A percentile compares a stretch with the other conserved stretches of the same genome.
Evolutionary conservation across 768 basidiomycete genomes (phyloP).

Genomic region (Boletus sp.): DNA sequence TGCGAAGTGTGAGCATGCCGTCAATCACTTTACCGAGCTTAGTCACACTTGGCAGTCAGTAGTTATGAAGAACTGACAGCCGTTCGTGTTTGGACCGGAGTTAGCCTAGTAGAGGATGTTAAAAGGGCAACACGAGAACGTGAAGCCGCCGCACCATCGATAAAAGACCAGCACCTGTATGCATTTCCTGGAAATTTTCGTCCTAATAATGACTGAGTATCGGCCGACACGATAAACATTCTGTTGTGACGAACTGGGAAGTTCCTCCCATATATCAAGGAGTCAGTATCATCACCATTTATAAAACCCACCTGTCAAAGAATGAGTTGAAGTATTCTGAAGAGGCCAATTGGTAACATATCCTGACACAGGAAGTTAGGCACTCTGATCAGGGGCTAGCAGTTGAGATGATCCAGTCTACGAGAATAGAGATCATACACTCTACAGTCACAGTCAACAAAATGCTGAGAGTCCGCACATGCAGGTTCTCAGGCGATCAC

Average conservation of each 20-base stretch:
- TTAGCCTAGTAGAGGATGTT: slow-evolving; percentile 69
- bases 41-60: slow-evolving; percentile 93
- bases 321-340: neutral
- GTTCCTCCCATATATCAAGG: slow-evolving; percentile 92
- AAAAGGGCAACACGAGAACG: neutral
- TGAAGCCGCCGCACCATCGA: slow-evolving; percentile 67
- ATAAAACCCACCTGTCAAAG: slow-evolving; percentile 74
- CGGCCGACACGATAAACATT: neutral
- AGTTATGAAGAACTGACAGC: slow-evolving; percentile 39
- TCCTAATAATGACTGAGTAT: slow-evolving; percentile 50
- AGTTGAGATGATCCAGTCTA: slow-evolving; percentile 1
- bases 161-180: slow-evolving; percentile 79
- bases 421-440: slow-evolving; percentile 50
- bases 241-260: slow-evolving; percentile 63
- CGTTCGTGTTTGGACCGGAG: slow-evolving; percentile 52
- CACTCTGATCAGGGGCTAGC: slow-evolving; percentile 47
- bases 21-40: slow-evolving; percentile 91
- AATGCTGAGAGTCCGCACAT: slow-evolving; percentile 1
- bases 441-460: slow-evolving; percentile 39
- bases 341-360: slow-evolving; percentile 5
- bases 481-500: too few relatives aligned
- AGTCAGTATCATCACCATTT: slow-evolving; percentile 92
- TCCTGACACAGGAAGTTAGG: slow-evolving; percentile 98
- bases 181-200: slow-evolving; percentile 93
- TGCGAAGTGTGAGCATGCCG: slow-evolving; percentile 92